A percentile compares a stretch with the other conserved stretches of the same genome.
Evolutionary conservation across 2,329 filamentous ascomycete genomes (phyloP).

Genomic region (Fusarium armeniacum): DNA sequence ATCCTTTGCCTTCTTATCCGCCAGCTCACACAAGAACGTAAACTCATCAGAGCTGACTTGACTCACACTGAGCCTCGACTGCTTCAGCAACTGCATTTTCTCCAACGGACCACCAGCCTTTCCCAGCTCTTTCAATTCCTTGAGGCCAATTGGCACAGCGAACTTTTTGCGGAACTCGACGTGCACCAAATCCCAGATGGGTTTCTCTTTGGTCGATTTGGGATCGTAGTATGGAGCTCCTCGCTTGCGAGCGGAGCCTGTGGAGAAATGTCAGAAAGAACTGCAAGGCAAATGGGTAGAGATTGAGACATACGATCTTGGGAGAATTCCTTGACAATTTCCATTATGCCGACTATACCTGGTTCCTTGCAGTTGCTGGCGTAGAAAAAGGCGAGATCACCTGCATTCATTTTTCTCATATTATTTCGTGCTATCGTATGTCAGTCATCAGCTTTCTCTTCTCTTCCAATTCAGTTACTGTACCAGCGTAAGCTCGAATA

Average conservation of each 20-base stretch:
- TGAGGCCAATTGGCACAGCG: slow-evolving; percentile 75
- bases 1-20: slow-evolving; percentile 59
- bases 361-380: slow-evolving; percentile 94
- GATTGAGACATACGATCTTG: slow-evolving; percentile 73
- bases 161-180: slow-evolving; percentile 92
- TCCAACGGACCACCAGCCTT: slow-evolving; percentile 70
- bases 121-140: slow-evolving; percentile 77
- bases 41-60: slow-evolving; percentile 76
- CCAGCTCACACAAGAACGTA: slow-evolving; percentile 70
- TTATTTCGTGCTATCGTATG: slow-evolving; percentile 79
- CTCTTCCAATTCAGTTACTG: accelerated
- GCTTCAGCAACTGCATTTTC: slow-evolving; percentile 86
- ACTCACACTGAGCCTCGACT: slow-evolving; percentile 85
- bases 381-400: slow-evolving; percentile 96
- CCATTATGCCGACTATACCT: slow-evolving; percentile 89
- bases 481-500: slow-evolving; percentile 65
- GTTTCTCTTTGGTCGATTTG: slow-evolving; percentile 70
- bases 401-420: slow-evolving; percentile 89
- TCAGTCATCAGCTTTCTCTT: not conserved
- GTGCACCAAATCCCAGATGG: slow-evolving; percentile 87
- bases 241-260: slow-evolving; percentile 54
- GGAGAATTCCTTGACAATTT: slow-evolving; percentile 86
- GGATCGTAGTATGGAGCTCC: slow-evolving; percentile 83
- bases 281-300: accelerated
- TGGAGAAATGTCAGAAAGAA: accelerated